A percentile compares a stretch with the other conserved stretches of the same genome.
phyloP scores from a whole-genome alignment of 805 yeast species.

The Spathaspora passalidarum region DNA sequence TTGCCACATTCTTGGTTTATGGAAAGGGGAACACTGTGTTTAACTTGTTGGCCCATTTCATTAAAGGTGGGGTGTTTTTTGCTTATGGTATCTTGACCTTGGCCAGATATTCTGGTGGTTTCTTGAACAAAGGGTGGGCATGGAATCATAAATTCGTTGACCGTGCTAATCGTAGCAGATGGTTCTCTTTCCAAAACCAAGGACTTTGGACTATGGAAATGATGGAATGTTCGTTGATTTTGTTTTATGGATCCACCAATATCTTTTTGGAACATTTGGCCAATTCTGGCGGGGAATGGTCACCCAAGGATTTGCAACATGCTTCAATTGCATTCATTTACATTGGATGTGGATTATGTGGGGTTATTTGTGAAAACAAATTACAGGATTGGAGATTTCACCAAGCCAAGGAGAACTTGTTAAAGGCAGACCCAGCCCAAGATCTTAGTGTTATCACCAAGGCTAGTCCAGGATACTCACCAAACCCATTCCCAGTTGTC shows the following conservation, averaged over 20 bases:
- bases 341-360: constrained; percentile 91
- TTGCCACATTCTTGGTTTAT: constrained; percentile 65
- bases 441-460: constrained; percentile 12
- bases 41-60: constrained; percentile 89
- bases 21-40: constrained; percentile 70
- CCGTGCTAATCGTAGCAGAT: constrained; percentile 30
- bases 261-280: constrained; percentile 83
- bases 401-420: constrained; percentile 18
- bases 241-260: constrained; percentile 87
- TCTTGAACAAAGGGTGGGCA: constrained; percentile 75
- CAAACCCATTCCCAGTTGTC: constrained; percentile 92
- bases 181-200: constrained; percentile 37
- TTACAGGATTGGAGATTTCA: constrained; percentile 58
- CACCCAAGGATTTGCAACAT: constrained; percentile 51
- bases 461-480: constrained; percentile 72
- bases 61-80: constrained; percentile 91
- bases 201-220: constrained; percentile 77
- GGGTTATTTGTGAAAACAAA: constrained; percentile 73
- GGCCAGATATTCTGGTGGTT: constrained; percentile 85
- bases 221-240: constrained; percentile 73
- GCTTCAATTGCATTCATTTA: constrained; percentile 42
- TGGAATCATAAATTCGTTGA: constrained; percentile 59
- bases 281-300: constrained; percentile 73
- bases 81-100: constrained; percentile 73
- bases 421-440: neutral